Evolutionary conservation across 164 flowering plant species (phyloP).

Genomic region (Stephania cephalantha): DNA sequence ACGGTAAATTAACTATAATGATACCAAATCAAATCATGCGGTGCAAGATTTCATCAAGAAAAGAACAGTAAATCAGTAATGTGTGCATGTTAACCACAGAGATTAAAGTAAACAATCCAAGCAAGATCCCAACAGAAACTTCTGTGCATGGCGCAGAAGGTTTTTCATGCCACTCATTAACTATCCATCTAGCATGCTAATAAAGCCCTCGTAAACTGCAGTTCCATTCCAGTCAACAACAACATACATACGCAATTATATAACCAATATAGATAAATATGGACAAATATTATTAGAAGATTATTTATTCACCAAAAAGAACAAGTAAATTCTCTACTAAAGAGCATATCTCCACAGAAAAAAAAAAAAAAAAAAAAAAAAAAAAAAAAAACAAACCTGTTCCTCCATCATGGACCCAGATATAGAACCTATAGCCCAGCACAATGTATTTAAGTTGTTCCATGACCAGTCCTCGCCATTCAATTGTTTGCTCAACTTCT

Average conservation of each 20-base stretch:
- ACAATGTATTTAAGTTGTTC: slow-evolving; percentile 93
- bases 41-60: neutral
- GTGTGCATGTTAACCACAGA: neutral
- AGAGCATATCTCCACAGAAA: neutral
- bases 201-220: neutral
- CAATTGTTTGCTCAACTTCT: slow-evolving; percentile 73
- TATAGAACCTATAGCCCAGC: slow-evolving; percentile 99
- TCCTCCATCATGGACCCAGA: slow-evolving; percentile 99
- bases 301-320: neutral
- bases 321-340: neutral
- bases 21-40: neutral
- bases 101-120: neutral
- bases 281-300: neutral
- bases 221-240: neutral
- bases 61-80: neutral
- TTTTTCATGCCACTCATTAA: neutral
- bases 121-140: neutral
- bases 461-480: slow-evolving; percentile 98
- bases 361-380: neutral
- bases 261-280: neutral
- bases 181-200: neutral
- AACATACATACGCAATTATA: neutral
- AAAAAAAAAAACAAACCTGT: slow-evolving; percentile 47
- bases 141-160: neutral
- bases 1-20: neutral